Evolutionary conservation across 768 basidiomycete genomes (phyloP), one percentile per base, ranked within the genome.

Genomic region (Leucogyrophana mollusca): DNA sequence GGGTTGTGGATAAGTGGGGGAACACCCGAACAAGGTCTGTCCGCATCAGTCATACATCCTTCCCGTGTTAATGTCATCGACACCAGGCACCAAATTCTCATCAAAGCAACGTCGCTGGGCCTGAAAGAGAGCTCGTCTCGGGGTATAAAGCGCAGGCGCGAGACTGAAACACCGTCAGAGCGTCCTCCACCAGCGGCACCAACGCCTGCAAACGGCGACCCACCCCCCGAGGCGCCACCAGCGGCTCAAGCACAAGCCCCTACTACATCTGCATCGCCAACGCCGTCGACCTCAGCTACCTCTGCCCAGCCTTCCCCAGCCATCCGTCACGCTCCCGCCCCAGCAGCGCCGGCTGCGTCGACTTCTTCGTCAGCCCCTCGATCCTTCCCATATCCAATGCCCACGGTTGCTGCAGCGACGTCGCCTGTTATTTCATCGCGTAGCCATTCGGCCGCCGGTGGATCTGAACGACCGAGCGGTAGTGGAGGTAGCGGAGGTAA

Each of bases 81-180:
- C 34, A 25, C 37, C 49, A 91, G 89, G 58, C 87, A 90, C 55
- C 89, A 92, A 61, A 90, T 91, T 45, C 68, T 90, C 25, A 79
- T 90, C 50, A 90, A 89, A 64, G 90, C 88, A 2, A 91, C 85
- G 2, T 69, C 76, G n/a, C 63, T 92, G 14, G 85, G 86, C 9
- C 70, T 92, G 39, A 90, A 90, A 62, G 85, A 86, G 54, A 87
- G 84, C 52, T 80, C 86, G 14, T 76, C 76, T 1, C 66, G 84
- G 34, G 82, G 77, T 5, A 70, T 72, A 23, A 87, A 87, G 56
- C 77, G 86, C 35, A 73, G 78, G 34, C 75, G 79, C 34, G 77
- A 76, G 37, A 56, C 65, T 18, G 68, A 73, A 18, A 16, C 49
- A 11, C 43, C 56, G 9, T 48, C 64, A 41, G 53, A 66, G 46